Base-by-base conservation (phyloP, 495 filamentous ascomycete species). In the Alectoria sarmentosa region DNA sequence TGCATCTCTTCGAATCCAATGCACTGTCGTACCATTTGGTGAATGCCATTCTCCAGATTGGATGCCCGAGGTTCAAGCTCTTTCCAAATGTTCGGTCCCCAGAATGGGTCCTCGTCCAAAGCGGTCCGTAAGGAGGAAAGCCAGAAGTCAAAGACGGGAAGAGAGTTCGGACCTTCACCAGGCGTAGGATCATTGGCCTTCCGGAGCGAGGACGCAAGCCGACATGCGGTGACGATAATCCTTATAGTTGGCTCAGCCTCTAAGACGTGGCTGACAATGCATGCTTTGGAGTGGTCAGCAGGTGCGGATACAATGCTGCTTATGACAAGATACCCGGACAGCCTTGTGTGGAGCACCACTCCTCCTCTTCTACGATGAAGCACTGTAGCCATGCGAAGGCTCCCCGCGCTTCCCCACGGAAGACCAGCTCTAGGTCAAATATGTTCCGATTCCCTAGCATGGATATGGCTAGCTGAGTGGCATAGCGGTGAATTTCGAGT, bases 141-240 rank as follows among this genome's bases (percentile, higher is more conserved):
- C 79, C 83, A 84, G 70, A 84, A 84, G 26, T 76, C 77, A 61
- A 85, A 82, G 55, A 73, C 75, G 17, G 80, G 80, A 42, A 76
- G 64, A 13, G 54, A 54, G 19, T 44, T 56, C 55, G 69, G 64
- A 13, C 68, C 28, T 67, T 66, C 10, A 71, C 60, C 52, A 6
- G 67, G 64, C 42, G 62, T 69, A 58, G 69, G 67, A 34, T 34
- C 30, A 34, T 17, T 32, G 23, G 14, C 52, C 54, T 30, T 58
- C 14, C 91, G 73, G 89, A 95, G 60, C 88, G 86, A 65, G 89
- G 88, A 42, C 90, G 91, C 65, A 84, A 90, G 44, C 86, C 85
- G 37, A 89, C 85, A 48, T 26, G 83, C 82, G 38, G 83, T 79
- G 30, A 84, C 78, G 3, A 83, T 77, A 42, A 86, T 77, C 10